A percentile compares a stretch with the other conserved stretches of the same genome.
phyloP scores from a whole-genome alignment of 108 stramenopile species.

The Skeletonema tropicum region DNA sequence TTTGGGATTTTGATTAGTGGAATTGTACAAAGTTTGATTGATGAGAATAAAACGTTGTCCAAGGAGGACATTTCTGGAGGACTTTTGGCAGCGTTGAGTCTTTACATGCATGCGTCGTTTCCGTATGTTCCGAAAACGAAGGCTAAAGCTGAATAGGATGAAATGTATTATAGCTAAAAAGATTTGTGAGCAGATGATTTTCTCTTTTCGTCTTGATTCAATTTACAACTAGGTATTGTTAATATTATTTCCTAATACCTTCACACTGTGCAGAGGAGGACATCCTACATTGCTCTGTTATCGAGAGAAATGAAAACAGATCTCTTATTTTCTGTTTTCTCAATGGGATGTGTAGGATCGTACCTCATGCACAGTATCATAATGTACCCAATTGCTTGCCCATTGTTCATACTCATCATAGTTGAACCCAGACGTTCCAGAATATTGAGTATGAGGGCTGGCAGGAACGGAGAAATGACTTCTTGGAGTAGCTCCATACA shows the following conservation, averaged over 20 bases:
- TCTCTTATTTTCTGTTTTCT: background rate
- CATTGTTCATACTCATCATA: conserved; percentile 17
- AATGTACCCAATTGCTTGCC: conserved; percentile 17
- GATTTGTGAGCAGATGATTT: background rate
- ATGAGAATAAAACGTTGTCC: conserved; percentile 47
- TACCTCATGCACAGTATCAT: background rate
- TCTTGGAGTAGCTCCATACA: background rate
- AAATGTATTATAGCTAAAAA: background rate
- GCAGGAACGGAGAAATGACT: background rate
- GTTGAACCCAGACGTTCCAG: background rate
- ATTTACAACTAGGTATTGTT: no score
- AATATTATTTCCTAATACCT: background rate
- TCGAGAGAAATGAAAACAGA: no score
- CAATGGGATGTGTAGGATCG: background rate
- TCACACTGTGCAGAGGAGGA: background rate
- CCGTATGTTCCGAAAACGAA: conserved; percentile 42
- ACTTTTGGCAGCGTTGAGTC: conserved; percentile 72
- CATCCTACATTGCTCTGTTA: no score
- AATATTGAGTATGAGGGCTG: background rate
- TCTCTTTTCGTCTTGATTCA: background rate
- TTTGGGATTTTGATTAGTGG: conserved; percentile 85
- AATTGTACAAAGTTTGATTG: conserved; percentile 61
- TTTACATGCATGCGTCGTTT: conserved; percentile 81
- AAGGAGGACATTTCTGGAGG: conserved; percentile 70
- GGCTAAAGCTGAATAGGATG: background rate